Base-by-base conservation (phyloP, 306 rosid species). In the Citrullus amarus region DNA sequence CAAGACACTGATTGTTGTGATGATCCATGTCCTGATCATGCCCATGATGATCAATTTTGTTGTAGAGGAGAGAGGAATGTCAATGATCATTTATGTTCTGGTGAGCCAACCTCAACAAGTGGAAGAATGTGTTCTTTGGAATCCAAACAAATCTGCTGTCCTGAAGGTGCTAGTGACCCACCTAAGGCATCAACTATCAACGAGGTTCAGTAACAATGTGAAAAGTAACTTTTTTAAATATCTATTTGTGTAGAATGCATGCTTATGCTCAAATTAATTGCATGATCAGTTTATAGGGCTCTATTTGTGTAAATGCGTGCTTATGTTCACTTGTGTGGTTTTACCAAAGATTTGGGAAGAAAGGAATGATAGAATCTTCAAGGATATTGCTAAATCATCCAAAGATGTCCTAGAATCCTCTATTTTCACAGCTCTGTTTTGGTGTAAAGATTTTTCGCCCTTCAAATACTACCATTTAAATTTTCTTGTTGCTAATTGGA, bases 1-100 rank as follows among this genome's bases (percentile, higher is more conserved):
- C 87, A 86, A 78, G 93, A 87, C 65, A 30, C 69, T 46, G 92
- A 92, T 81, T 75, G 74, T 79, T 78, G 83, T 82, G 93, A 88
- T 75, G 84, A 82, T 65, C 66, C 73, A 50, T 88, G 75, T 82
- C 75, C 34, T 80, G 88, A 82, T 82, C 71, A 80, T 53, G 78
- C 48, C 70, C 77, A 57, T 44, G 75, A 84, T 60, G 79, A 84
- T 66, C 86, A 83, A 65, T 54, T 78, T 50, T 83, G 59, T 82
- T 82, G 80, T 82, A 83, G 86, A 81, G 90, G 86, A 80, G 90
- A 46, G 59, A 67, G 65, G 78, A 80, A 84, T 82, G 82, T 61
- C 61, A 78, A 85, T 51, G 77, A 82, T 53, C 82, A 82, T 77
- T 62, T 81, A 58, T 83, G 85, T 82, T 34, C 88, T 57, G 79